Evolutionary conservation across 306 rosid genomes (phyloP).

Genomic region (Cicer arietinum): DNA sequence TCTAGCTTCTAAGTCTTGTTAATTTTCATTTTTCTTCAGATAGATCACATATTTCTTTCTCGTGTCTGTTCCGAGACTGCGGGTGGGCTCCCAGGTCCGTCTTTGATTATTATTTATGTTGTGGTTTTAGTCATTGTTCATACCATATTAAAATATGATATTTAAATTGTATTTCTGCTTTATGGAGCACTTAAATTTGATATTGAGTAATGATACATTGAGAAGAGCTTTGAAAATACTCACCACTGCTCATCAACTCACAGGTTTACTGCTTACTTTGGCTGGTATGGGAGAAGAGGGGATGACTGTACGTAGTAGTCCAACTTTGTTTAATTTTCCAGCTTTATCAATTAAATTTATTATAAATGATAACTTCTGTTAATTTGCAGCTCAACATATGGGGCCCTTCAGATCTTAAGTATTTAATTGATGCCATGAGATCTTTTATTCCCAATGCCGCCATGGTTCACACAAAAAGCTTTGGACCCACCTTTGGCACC

Average conservation of each 20-base stretch:
- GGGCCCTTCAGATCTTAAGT: constrained; percentile 92
- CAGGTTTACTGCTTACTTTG: constrained; percentile 92
- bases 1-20: constrained; percentile 21
- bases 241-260: constrained; percentile 36
- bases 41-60: constrained; percentile 91
- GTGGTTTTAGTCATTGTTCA: constrained; percentile 22
- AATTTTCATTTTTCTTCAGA: constrained; percentile 55
- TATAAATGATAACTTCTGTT: constrained; percentile 33
- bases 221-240: constrained; percentile 40
- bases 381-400: constrained; percentile 75
- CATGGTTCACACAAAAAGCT: constrained; percentile 94
- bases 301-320: constrained; percentile 71
- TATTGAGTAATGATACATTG: constrained; percentile 1
- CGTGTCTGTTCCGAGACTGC: constrained; percentile 97
- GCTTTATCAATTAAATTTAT: constrained; percentile 18
- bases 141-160: not conserved
- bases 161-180: constrained; percentile 1
- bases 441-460: constrained; percentile 89
- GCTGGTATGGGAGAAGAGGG: constrained; percentile 95
- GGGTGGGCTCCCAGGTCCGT: constrained; percentile 92
- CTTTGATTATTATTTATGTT: constrained; percentile 21
- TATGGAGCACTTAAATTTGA: constrained; percentile 29
- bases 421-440: constrained; percentile 84
- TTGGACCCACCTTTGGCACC: constrained; percentile 58
- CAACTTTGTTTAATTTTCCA: constrained; percentile 25